Conservation (phyloP, 192 early-diverging fungal genomes). For the Coemansia sp. region DNA sequence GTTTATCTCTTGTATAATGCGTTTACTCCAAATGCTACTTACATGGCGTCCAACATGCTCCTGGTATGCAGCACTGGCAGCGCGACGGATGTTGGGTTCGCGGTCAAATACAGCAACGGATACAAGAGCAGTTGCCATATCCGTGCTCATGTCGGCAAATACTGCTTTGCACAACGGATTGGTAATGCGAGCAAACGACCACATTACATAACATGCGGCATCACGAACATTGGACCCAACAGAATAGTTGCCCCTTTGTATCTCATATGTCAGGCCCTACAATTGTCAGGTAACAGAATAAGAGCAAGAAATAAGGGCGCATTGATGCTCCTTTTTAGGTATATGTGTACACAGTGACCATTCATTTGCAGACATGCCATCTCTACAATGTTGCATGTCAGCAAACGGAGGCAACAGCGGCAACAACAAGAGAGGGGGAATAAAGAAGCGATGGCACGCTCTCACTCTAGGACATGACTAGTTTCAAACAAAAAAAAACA, state of each 20-base stretch:
- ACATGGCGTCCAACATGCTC: constrained; percentile 93
- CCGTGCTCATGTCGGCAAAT: constrained; percentile 62
- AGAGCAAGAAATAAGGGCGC: not conserved
- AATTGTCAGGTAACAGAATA: constrained; percentile 12
- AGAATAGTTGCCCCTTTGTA: constrained; percentile 84
- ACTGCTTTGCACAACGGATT: constrained; percentile 58
- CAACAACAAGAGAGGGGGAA: not conserved
- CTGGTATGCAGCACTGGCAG: constrained; percentile 95
- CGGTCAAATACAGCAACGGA: constrained; percentile 86
- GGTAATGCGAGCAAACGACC: constrained; percentile 95
- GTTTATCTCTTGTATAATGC: not conserved
- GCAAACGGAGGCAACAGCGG: not conserved
- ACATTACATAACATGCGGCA: constrained; percentile 95
- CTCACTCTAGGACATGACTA: not conserved
- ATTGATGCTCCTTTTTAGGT: not conserved
- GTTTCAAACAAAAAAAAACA: not conserved
- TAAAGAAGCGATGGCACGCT: not conserved
- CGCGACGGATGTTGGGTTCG: constrained; percentile 89
- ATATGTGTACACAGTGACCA: not conserved
- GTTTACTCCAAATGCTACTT: constrained; percentile 12
- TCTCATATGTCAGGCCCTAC: constrained; percentile 84
- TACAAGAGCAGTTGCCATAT: constrained; percentile 75
- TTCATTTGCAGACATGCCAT: not conserved
- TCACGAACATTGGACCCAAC: constrained; percentile 94
- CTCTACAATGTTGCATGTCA: not conserved